phyloP scores from a whole-genome alignment of 805 yeast genomes.

The Metschnikowia borealis region DNA sequence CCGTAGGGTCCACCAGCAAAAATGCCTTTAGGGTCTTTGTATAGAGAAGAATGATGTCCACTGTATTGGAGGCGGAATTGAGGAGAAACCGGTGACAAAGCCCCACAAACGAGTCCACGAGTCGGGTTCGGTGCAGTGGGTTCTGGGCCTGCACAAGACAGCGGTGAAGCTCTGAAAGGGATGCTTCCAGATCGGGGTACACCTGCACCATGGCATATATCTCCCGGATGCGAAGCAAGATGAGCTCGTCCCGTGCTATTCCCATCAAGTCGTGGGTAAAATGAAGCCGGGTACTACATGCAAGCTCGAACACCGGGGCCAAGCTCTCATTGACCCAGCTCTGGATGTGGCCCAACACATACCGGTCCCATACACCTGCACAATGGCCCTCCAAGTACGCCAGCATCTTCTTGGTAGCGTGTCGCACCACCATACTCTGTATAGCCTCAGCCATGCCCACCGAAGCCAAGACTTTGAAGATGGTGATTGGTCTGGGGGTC shows the following conservation, averaged over 20 bases:
- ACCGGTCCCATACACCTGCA: slow-evolving; percentile 36
- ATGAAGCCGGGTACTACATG: slow-evolving; percentile 5
- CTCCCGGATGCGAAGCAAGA: slow-evolving; percentile 51
- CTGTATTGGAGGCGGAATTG: slow-evolving; percentile 80
- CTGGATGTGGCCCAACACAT: slow-evolving; percentile 30
- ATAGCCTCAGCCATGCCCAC: slow-evolving; percentile 15
- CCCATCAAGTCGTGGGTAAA: slow-evolving; percentile 25
- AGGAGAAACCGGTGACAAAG: slow-evolving; percentile 47
- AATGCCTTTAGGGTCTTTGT: slow-evolving; percentile 70
- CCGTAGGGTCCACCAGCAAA: slow-evolving; percentile 76
- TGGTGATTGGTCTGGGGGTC: not conserved
- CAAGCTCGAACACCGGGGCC: slow-evolving; percentile 30
- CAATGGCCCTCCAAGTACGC: slow-evolving; percentile 27
- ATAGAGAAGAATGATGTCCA: slow-evolving; percentile 64
- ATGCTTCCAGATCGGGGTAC: slow-evolving; percentile 50
- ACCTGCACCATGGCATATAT: slow-evolving; percentile 53
- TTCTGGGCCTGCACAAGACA: slow-evolving; percentile 33
- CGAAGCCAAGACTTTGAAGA: slow-evolving; percentile 6
- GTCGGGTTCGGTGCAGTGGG: slow-evolving; percentile 42
- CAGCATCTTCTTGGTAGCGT: slow-evolving; percentile 37
- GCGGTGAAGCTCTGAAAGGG: slow-evolving; percentile 54
- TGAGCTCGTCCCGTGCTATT: slow-evolving; percentile 37
- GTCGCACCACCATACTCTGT: slow-evolving; percentile 27
- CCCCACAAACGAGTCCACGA: slow-evolving; percentile 49
- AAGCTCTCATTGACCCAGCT: slow-evolving; percentile 37